A percentile compares a stretch with the other conserved stretches of the same genome.
Conservation (phyloP, 2,329 filamentous ascomycete species). For the Aspergillus sp. region DNA sequence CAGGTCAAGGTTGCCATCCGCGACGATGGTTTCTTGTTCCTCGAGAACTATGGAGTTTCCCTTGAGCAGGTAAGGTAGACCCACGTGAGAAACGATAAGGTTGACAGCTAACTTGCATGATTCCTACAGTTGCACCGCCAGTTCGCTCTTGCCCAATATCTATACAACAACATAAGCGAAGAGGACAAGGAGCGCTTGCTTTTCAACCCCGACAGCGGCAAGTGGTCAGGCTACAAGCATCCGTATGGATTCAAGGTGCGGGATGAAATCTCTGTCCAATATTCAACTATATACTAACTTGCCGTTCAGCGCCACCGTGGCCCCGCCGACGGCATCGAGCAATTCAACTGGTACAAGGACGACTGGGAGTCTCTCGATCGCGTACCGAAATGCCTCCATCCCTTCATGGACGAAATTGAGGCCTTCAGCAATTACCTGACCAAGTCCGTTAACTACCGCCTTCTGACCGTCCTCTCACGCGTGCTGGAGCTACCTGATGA, state of each 20-base stretch:
- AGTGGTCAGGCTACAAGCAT: constrained; percentile 54
- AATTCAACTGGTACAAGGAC: constrained; percentile 54
- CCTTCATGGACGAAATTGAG: constrained; percentile 53
- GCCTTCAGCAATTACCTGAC: constrained; percentile 50
- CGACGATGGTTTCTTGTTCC: constrained; percentile 48
- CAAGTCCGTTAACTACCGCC: constrained; percentile 47
- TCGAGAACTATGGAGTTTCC: constrained; percentile 53
- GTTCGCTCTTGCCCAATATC: constrained; percentile 51
- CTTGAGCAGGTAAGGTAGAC: constrained; percentile 37
- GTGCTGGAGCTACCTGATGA: constrained; percentile 48
- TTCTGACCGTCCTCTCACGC: constrained; percentile 43
- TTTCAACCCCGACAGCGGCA: constrained; percentile 49
- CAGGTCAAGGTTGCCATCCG: constrained; percentile 45
- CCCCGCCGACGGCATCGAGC: constrained; percentile 51
- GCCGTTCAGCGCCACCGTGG: constrained; percentile 40
- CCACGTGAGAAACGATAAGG: too few relatives aligned
- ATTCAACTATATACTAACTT: too few relatives aligned
- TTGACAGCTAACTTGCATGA: not conserved
- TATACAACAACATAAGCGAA: constrained; percentile 51
- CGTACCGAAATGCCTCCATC: constrained; percentile 47
- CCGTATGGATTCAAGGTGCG: constrained; percentile 46
- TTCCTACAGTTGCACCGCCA: constrained; percentile 47
- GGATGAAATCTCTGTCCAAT: not conserved
- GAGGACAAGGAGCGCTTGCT: constrained; percentile 51
- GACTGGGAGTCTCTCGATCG: constrained; percentile 46